Base-by-base conservation (phyloP, 2,329 filamentous ascomycete genomes). In the Fusarium armeniacum region DNA sequence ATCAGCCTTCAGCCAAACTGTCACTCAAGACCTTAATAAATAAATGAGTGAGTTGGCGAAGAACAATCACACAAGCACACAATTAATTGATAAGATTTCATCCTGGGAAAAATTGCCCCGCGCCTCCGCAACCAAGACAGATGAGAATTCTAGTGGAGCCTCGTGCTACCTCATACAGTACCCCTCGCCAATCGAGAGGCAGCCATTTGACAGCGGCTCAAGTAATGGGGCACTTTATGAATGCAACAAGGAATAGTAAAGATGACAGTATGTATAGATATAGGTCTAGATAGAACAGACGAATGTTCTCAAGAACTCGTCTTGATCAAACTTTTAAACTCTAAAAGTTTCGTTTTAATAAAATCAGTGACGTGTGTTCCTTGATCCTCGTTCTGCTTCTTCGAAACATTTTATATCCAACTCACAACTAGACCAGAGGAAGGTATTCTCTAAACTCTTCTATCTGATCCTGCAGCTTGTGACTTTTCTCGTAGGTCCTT, bases 401-500 rank as follows among this genome's bases (percentile, higher is more conserved):
- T 12, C 13, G n/a, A 51, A 16, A 28, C 36, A 10, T 30, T 22
- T 40, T 20, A 16, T 26, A 12, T 36, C 6, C 24, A 41, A 30
- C 16, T 11, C n/a, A 24, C 15, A 38, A 10, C 24, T 16, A 22
- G 32, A 16, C 7, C 5, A 15, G 18, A 32, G 15, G 30, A 6
- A 28, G 40, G 32, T 26, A 6, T 38, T 26, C 6, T 47, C 51
- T 73, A 80, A 24, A 78, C 76, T 47, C 67, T 64, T 54, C 75
- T 73, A 35, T 78, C 74, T 18, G 62, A 65, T 10, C 72, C 73
- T 5, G 59, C 71, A 41, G 69, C 67, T 33, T 75, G 65, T 12
- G 77, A 72, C 64, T 81, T 81, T 40, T 77, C 76, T 38, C 75
- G 71, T 4, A 81, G 26, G 30, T 81, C 76, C 62, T 80, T 79